Evolutionary conservation across 345 rosid species (phyloP).

Genomic region (Hibiscus syriacus): DNA sequence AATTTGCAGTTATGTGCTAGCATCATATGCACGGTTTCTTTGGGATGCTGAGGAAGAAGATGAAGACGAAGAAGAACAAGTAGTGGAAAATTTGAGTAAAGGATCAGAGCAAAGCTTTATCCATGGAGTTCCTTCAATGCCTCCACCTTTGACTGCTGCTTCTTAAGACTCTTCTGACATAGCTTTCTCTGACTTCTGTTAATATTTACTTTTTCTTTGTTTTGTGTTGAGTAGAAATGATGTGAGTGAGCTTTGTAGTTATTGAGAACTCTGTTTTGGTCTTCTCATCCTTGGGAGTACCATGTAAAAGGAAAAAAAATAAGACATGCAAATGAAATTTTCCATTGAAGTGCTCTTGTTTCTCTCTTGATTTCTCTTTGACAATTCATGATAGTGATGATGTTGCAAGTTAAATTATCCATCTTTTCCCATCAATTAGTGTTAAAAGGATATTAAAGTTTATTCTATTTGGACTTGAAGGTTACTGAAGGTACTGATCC

Average conservation of each 20-base stretch:
- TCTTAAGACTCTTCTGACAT: conserved; percentile 29
- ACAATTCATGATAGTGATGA: neutral
- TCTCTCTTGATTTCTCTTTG: neutral
- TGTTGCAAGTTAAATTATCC: neutral
- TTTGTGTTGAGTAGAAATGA: conserved; percentile 3
- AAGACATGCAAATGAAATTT: conserved; percentile 23
- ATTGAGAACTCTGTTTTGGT: conserved; percentile 6
- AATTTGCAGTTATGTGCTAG: conserved; percentile 61
- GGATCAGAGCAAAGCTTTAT: conserved; percentile 23
- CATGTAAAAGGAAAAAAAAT: conserved; percentile 24
- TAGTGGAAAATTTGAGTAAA: conserved; percentile 15
- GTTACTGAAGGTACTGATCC: neutral
- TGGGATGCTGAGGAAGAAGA: conserved; percentile 79
- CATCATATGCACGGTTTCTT: conserved; percentile 81
- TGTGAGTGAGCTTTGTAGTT: neutral
- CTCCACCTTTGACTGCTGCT: conserved; percentile 51
- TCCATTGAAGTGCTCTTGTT: conserved; percentile 2
- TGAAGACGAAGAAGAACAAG: conserved; percentile 34
- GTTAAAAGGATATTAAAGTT: too few species aligned
- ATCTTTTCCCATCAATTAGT: too few species aligned
- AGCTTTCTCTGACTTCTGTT: conserved; percentile 28
- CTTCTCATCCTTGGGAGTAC: conserved; percentile 8
- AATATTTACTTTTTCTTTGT: conserved; percentile 9
- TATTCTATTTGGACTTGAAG: too few species aligned
- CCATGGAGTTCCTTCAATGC: conserved; percentile 24